Evolutionary conservation across 2,329 filamentous ascomycete genomes (phyloP).

Genomic region (Zymoseptoria brevis): DNA sequence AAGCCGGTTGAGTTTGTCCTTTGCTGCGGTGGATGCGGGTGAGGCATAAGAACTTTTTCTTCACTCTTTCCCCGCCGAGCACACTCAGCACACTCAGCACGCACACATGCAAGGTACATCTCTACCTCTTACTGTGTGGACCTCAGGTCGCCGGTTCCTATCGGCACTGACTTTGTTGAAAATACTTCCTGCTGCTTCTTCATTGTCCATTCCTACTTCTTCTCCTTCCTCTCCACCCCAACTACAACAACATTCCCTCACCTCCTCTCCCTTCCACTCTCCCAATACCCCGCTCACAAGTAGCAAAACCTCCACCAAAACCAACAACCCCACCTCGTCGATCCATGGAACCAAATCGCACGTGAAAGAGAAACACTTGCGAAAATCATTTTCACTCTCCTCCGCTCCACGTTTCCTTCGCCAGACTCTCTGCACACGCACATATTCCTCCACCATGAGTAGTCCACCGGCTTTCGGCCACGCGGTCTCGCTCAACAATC

Average conservation of each 20-base stretch:
- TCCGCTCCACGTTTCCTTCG: background rate
- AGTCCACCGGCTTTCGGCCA: constrained; percentile 9
- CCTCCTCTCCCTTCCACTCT: background rate
- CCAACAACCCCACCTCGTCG: background rate
- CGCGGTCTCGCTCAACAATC: constrained; percentile 38
- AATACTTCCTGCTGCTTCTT: background rate
- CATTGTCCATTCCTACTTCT: background rate
- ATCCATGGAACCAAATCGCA: background rate
- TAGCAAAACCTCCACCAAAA: background rate
- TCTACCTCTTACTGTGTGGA: background rate
- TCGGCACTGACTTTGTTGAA: background rate
- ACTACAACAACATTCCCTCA: background rate
- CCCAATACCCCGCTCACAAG: background rate
- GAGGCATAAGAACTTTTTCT: background rate
- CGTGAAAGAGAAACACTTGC: background rate
- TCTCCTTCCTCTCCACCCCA: background rate
- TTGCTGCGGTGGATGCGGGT: background rate
- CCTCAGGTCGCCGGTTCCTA: background rate
- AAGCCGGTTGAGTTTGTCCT: too few species aligned
- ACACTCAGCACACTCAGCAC: background rate
- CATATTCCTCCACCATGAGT: constrained; percentile 9
- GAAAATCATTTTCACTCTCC: background rate
- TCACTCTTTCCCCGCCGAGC: background rate
- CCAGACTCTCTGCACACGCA: background rate
- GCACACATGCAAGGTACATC: background rate